These are phyloP conservation scores for Penicillium malachiteum DNA, from an alignment of 495 filamentous ascomycete genomes.

Conservation along the genomic window DNA sequence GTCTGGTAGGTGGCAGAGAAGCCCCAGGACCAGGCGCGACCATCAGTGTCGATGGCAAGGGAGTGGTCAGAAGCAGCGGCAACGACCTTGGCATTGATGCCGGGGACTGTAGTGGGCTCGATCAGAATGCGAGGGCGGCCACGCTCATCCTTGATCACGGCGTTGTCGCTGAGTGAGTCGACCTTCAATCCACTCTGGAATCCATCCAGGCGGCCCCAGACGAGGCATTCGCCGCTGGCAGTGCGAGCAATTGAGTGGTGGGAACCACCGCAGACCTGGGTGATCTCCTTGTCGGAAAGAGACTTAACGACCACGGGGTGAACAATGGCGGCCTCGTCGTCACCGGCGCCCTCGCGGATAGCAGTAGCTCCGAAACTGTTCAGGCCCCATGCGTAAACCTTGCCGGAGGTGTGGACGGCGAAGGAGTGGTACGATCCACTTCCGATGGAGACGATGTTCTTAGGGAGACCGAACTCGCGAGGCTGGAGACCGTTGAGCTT, in stretches of 20 bases:
- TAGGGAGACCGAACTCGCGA: conserved; percentile 65
- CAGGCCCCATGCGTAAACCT: conserved; percentile 80
- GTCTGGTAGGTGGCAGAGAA: conserved; percentile 65
- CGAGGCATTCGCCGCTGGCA: conserved; percentile 50
- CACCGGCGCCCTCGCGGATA: conserved; percentile 65
- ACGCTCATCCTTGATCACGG: conserved; percentile 49
- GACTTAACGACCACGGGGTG: conserved; percentile 59
- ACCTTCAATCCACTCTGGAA: conserved; percentile 57
- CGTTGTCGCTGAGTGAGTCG: conserved; percentile 45
- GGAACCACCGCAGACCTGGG: conserved; percentile 51
- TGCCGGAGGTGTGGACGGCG: conserved; percentile 67
- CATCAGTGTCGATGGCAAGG: conserved; percentile 55
- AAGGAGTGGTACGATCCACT: conserved; percentile 63
- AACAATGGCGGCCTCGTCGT: conserved; percentile 57
- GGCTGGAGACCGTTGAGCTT: conserved; percentile 61
- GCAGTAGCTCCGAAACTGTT: conserved; percentile 87
- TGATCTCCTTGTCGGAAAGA: conserved; percentile 49
- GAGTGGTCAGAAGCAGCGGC: conserved; percentile 58
- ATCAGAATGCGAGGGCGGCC: conserved; percentile 55
- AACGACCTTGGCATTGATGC: conserved; percentile 40
- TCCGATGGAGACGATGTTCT: conserved; percentile 53
- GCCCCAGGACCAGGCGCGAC: conserved; percentile 62
- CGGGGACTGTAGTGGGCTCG: conserved; percentile 51
- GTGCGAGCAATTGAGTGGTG: conserved; percentile 60
- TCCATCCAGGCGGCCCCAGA: conserved; percentile 62